phyloP scores from a whole-genome alignment of 208 protist genomes.

The Trypanosoma boissoni region DNA sequence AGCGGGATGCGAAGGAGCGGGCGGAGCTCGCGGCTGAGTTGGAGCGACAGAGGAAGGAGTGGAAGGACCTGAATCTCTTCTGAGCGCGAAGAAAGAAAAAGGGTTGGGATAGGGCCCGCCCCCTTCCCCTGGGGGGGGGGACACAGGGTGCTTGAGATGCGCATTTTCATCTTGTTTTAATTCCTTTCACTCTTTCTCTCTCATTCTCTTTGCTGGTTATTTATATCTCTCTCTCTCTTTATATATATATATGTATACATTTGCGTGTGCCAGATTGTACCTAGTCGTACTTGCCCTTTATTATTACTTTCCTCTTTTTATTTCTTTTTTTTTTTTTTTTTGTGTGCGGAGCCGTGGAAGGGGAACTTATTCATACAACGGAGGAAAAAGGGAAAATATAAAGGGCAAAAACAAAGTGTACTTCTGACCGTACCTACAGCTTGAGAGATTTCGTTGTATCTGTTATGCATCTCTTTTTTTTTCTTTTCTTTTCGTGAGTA shows the following conservation, averaged over 20 bases:
- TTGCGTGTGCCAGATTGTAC: not conserved
- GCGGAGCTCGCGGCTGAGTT: constrained; percentile 59
- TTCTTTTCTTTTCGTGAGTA: not conserved
- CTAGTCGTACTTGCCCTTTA: not conserved
- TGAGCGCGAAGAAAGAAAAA: constrained; percentile 17
- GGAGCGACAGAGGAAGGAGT: constrained; percentile 79
- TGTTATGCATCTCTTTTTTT: not conserved
- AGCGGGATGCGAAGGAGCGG: constrained; percentile 48
- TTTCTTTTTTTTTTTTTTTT: constrained; percentile 7
- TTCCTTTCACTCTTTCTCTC: too few relatives aligned
- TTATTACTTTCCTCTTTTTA: not conserved
- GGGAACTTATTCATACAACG: too few relatives aligned
- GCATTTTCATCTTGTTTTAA: too few relatives aligned
- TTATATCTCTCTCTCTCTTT: constrained; percentile 14
- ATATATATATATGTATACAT: not conserved
- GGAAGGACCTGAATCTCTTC: constrained; percentile 70
- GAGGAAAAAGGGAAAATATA: too few relatives aligned
- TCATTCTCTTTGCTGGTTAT: too few relatives aligned
- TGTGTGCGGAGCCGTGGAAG: too few relatives aligned
- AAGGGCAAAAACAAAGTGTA: too few relatives aligned
- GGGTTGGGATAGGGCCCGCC: not conserved
- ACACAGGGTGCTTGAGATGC: too few relatives aligned
- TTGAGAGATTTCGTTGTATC: too few relatives aligned
- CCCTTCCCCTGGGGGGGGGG: too few relatives aligned
- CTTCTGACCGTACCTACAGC: too few relatives aligned